Base-by-base conservation (phyloP, 441 rosid species). In the Pelargonium australe region DNA sequence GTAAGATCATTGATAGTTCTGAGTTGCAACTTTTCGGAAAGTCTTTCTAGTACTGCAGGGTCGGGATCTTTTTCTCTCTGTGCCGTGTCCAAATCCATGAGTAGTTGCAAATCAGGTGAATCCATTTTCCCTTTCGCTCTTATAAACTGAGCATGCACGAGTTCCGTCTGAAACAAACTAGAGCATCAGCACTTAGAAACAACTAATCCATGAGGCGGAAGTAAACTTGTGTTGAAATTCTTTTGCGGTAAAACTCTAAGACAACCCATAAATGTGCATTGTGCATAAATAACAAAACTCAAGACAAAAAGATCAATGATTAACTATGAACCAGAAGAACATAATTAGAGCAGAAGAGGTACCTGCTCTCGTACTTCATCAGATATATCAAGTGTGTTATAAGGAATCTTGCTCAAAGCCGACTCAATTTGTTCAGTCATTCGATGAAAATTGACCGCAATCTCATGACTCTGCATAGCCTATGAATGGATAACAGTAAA, bases 281-380 rank as follows among this genome's bases (percentile, higher is more conserved):
- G 40, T 1, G 7, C 40, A 34, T 34, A 4, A 31, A 34, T 34
- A 34, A 5, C 40, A 34, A 34, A 34, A 5, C 40, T 34, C 40
- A 34, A 34, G 7, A 34, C 40, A 34, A 34, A 34, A 34, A 34
- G 40, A 34, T 34, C 7, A 34, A 7, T 34, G 40, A 34, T 34
- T 4, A 34, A 34, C 7, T 34, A 34, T 1, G 40, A 0, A 7
- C 7, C 40, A 0, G 7, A 7, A 34, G 40, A 34, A 34, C 40
- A 34, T 34, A 34, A 34, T 34, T 34, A 47, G 6, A 34, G 14
- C 37, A 63, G 9, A 4, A 68, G 64, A 68, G 68, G 47, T 81
- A 93, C 98, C 95, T 94, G 98, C 75, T 94, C 98, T 70, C 68
- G 82, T 68, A 89, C 93, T 77, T 94, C 98, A 68, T 91, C 97